Evolutionary conservation across 306 rosid species (phyloP).

Genomic region (Prosopis cineraria): DNA sequence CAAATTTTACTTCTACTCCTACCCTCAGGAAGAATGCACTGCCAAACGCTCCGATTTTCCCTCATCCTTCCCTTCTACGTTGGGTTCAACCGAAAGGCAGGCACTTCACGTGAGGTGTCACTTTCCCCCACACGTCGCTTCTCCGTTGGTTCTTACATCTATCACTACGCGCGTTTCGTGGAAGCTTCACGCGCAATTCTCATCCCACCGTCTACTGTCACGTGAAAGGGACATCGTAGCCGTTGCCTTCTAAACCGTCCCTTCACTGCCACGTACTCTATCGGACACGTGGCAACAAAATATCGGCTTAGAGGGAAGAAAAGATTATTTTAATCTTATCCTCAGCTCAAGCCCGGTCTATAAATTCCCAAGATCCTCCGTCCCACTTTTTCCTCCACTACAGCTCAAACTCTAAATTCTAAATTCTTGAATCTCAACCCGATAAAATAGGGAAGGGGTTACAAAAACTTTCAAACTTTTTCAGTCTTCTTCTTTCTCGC

Average conservation of each 20-base stretch:
- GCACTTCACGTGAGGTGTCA: slow-evolving; percentile 38
- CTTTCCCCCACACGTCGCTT: slow-evolving; percentile 36
- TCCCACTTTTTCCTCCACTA: neutral
- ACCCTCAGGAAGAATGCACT: neutral
- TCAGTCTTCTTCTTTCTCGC: neutral
- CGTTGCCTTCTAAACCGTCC: slow-evolving; percentile 38
- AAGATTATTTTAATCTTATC: slow-evolving; percentile 48
- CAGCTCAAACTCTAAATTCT: neutral
- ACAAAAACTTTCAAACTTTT: neutral
- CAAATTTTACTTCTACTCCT: neutral
- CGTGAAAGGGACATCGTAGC: slow-evolving; percentile 44
- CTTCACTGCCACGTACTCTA: slow-evolving; percentile 27
- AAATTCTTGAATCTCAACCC: neutral
- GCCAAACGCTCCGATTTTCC: neutral
- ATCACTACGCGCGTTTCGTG: slow-evolving; percentile 25
- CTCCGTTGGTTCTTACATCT: neutral
- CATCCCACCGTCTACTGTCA: slow-evolving; percentile 50
- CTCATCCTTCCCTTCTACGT: neutral
- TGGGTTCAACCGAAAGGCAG: slow-evolving; percentile 12
- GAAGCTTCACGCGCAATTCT: slow-evolving; percentile 32
- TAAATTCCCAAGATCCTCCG: slow-evolving; percentile 28
- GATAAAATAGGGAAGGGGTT: neutral
- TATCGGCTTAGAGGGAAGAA: neutral
- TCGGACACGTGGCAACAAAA: slow-evolving; percentile 27
- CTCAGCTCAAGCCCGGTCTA: slow-evolving; percentile 19